Percentiles rank a stretch among this genome's conserved stretches.
Conservation (phyloP, 2,329 filamentous ascomycete genomes). For the Intubia oerlemansii region DNA sequence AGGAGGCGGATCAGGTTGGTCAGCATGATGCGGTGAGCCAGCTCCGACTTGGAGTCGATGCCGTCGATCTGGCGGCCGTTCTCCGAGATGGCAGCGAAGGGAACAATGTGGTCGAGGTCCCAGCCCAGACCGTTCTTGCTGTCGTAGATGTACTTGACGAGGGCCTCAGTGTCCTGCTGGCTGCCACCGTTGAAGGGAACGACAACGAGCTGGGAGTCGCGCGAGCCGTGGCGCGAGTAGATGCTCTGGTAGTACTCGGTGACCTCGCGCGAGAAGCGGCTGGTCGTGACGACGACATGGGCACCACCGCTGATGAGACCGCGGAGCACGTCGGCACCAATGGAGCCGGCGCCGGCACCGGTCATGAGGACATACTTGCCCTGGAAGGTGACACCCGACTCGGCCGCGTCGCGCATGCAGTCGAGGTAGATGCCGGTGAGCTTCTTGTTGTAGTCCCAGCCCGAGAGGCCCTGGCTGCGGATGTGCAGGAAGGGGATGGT, state of each 20-base stretch:
- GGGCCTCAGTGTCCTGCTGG: slow-evolving; percentile 88
- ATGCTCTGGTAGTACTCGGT: slow-evolving; percentile 99
- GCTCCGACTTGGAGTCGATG: slow-evolving; percentile 93
- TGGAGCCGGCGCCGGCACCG: slow-evolving; percentile 90
- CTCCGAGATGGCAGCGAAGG: slow-evolving; percentile 93
- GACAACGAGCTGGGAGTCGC: slow-evolving; percentile 89
- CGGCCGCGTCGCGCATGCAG: slow-evolving; percentile 74
- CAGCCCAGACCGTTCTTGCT: slow-evolving; percentile 89
- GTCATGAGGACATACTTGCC: slow-evolving; percentile 97
- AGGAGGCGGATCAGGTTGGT: slow-evolving; percentile 88
- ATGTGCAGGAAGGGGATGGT: slow-evolving; percentile 95
- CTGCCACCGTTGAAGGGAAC: slow-evolving; percentile 98
- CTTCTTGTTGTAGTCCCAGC: slow-evolving; percentile 99
- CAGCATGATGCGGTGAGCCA: slow-evolving; percentile 97
- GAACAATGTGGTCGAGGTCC: slow-evolving; percentile 91
- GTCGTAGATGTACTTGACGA: slow-evolving; percentile 93
- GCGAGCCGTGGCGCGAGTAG: slow-evolving; percentile 85
- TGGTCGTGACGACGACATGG: slow-evolving; percentile 91
- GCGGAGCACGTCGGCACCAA: slow-evolving; percentile 90
- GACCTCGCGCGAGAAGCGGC: slow-evolving; percentile 86
- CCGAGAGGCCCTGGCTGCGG: slow-evolving; percentile 80
- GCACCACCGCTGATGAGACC: slow-evolving; percentile 91
- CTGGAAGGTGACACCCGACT: slow-evolving; percentile 71
- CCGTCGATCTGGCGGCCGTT: slow-evolving; percentile 93
- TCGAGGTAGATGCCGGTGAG: slow-evolving; percentile 85